Evolutionary conservation across 805 yeast species (phyloP).

Genomic region (Nakazawaea populi): DNA sequence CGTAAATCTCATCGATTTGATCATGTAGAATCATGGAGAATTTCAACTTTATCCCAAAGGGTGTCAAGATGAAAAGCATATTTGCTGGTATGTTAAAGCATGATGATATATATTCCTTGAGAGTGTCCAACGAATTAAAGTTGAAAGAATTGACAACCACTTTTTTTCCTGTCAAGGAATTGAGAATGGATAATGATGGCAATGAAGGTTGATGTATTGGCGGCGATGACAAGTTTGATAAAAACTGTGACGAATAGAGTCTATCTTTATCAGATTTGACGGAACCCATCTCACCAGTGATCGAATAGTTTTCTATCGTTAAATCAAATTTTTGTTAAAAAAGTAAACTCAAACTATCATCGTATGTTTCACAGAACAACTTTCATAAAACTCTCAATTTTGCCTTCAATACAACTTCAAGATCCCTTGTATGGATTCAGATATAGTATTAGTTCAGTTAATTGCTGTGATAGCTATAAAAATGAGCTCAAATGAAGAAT

Average conservation of each 20-base stretch:
- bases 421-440: too few relatives aligned
- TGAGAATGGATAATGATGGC: conserved; percentile 23
- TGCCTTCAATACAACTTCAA: too few relatives aligned
- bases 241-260: neutral
- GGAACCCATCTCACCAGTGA: neutral
- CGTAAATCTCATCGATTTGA: conserved; percentile 51
- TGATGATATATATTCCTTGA: conserved; percentile 33
- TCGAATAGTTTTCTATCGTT: neutral
- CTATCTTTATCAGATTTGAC: neutral
- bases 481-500: too few relatives aligned
- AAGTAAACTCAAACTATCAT: neutral
- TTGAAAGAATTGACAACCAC: conserved; percentile 29
- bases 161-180: conserved; percentile 39
- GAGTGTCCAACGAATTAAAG: conserved; percentile 34
- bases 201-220: neutral
- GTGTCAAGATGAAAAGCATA: conserved; percentile 48
- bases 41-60: conserved; percentile 60
- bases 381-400: too few relatives aligned
- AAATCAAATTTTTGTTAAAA: too few relatives aligned
- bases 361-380: too few relatives aligned
- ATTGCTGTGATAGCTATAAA: too few relatives aligned
- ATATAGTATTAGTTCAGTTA: too few relatives aligned
- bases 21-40: conserved; percentile 39
- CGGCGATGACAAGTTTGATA: neutral
- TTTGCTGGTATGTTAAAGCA: conserved; percentile 34